Evolutionary conservation across 306 rosid species (phyloP).

Genomic region (Malus sieversii): DNA sequence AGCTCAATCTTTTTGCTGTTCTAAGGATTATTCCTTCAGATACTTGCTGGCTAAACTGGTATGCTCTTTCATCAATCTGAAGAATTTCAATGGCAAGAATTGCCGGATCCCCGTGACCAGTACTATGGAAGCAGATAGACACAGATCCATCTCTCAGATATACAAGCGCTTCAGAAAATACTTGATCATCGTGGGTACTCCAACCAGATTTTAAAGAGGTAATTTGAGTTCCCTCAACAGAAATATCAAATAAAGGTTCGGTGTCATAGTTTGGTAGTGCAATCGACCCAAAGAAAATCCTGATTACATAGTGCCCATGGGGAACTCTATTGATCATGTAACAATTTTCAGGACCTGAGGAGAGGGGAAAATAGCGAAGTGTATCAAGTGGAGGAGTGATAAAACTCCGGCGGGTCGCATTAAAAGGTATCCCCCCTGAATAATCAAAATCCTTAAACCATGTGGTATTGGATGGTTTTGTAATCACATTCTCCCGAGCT

Average conservation of each 20-base stretch:
- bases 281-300: slow-evolving; percentile 77
- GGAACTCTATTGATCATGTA: slow-evolving; percentile 64
- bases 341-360: slow-evolving; percentile 87
- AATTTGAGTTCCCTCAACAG: slow-evolving; percentile 79
- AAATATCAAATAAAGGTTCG: slow-evolving; percentile 82
- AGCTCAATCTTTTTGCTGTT: slow-evolving; percentile 71
- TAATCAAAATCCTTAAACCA: slow-evolving; percentile 90
- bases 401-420: slow-evolving; percentile 58
- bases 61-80: slow-evolving; percentile 65
- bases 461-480: slow-evolving; percentile 59
- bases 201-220: slow-evolving; percentile 80
- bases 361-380: slow-evolving; percentile 74
- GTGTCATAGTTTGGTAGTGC: slow-evolving; percentile 32
- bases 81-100: slow-evolving; percentile 90
- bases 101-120: slow-evolving; percentile 99
- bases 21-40: slow-evolving; percentile 55
- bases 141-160: slow-evolving; percentile 59
- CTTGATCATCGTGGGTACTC: slow-evolving; percentile 67
- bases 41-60: slow-evolving; percentile 48
- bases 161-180: slow-evolving; percentile 64
- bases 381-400: slow-evolving; percentile 68
- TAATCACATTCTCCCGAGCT: slow-evolving; percentile 58
- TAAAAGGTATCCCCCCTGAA: slow-evolving; percentile 82
- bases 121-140: slow-evolving; percentile 87
- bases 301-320: slow-evolving; percentile 70